These are phyloP conservation scores for Neurospora intermedia DNA, from an alignment of 495 filamentous ascomycete genomes.

Conservation along the genomic window DNA sequence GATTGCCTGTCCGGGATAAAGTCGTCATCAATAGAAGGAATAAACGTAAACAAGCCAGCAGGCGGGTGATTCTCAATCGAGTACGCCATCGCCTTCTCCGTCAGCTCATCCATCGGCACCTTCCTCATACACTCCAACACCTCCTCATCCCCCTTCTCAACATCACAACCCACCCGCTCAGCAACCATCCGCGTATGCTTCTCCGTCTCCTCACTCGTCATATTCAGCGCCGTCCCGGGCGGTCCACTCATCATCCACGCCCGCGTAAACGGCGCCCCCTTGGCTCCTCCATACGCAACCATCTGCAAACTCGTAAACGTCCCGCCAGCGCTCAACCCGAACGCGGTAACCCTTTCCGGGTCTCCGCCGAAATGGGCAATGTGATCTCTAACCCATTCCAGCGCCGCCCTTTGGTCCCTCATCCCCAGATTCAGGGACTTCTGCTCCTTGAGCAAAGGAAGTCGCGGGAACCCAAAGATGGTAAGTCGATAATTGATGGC, in stretches of 20 bases:
- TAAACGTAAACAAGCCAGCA: conserved; percentile 14
- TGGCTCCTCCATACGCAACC: conserved; percentile 20
- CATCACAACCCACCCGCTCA: conserved; percentile 6
- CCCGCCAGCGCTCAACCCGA: conserved; percentile 7
- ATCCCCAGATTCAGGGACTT: conserved; percentile 20
- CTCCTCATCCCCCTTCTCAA: conserved; percentile 7
- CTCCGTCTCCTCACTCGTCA: conserved; percentile 23
- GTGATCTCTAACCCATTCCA: conserved; percentile 32
- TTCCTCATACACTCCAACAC: conserved; percentile 23
- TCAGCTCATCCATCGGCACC: conserved; percentile 20
- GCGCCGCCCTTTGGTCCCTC: conserved; percentile 17
- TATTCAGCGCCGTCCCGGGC: conserved; percentile 32
- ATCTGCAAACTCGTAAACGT: conserved; percentile 25
- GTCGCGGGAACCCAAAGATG: conserved; percentile 16
- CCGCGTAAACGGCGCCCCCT: conserved; percentile 22
- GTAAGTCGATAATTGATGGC: conserved; percentile 20
- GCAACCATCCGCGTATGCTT: conserved; percentile 26
- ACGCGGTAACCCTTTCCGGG: conserved; percentile 21
- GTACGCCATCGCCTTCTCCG: conserved; percentile 15
- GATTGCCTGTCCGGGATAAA: conserved; percentile 18
- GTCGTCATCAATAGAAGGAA: conserved; percentile 22
- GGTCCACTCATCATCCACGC: conserved; percentile 35
- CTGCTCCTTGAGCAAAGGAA: conserved; percentile 5
- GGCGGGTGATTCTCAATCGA: conserved; percentile 16
- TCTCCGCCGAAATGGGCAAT: conserved; percentile 40